Evolutionary conservation across 139 green algal species (phyloP).

Genomic region (Micractinium sp.): DNA sequence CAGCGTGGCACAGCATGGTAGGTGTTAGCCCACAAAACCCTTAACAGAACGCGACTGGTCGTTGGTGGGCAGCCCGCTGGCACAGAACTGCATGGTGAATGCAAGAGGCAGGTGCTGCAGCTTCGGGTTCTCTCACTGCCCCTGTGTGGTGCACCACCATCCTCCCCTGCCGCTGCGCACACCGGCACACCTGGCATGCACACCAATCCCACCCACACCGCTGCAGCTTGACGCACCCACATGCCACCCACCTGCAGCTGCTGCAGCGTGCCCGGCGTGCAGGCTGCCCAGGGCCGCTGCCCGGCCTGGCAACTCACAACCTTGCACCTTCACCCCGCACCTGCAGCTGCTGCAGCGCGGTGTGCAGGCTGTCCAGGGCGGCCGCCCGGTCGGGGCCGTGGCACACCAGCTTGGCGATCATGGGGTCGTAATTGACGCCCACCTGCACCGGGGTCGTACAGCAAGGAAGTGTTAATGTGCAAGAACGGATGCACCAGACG

Average conservation of each 20-base stretch:
- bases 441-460: slow-evolving; percentile 36
- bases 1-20: background rate
- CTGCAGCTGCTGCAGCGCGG: slow-evolving; percentile 61
- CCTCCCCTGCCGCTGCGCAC: background rate
- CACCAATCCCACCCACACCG: no score
- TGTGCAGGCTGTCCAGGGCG: slow-evolving; percentile 47
- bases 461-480: no score
- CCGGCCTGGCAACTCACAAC: no score
- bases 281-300: background rate
- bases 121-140: background rate
- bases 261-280: background rate
- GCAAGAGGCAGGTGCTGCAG: no score
- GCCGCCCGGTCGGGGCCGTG: slow-evolving; percentile 40
- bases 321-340: slow-evolving; percentile 24
- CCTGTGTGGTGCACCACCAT: background rate
- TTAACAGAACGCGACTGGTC: no score
- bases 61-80: no score
- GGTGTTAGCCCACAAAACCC: no score
- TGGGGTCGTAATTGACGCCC: slow-evolving; percentile 85
- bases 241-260: no score
- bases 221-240: no score
- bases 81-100: no score
- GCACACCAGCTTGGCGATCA: slow-evolving; percentile 92
- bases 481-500: no score
- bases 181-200: no score